Conservation (phyloP, 2,329 filamentous ascomycete species). For the Cytospora piceae region DNA sequence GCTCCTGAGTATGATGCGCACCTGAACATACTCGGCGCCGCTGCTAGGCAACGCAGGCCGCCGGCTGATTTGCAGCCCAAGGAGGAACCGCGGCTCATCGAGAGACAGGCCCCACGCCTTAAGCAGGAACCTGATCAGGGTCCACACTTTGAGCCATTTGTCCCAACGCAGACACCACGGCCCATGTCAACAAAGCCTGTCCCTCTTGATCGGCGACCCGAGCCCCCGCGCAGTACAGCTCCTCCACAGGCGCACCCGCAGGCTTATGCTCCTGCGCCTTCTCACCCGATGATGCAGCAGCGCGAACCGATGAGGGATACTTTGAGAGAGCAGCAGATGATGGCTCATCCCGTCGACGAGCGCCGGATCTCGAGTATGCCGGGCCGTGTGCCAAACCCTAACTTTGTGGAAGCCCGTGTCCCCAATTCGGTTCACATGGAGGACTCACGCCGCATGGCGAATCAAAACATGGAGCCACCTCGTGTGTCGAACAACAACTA, state of each 20-base stretch:
- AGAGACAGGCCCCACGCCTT: slow-evolving; percentile 41
- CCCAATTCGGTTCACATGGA: slow-evolving; percentile 22
- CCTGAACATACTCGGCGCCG: slow-evolving; percentile 21
- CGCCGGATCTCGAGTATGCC: slow-evolving; percentile 46
- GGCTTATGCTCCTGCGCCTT: slow-evolving; percentile 37
- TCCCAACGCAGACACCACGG: slow-evolving; percentile 45
- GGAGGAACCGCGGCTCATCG: slow-evolving; percentile 35
- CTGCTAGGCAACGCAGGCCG: slow-evolving; percentile 42
- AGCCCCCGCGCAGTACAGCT: slow-evolving; percentile 47
- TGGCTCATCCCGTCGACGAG: slow-evolving; percentile 42
- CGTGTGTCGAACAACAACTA: slow-evolving; percentile 26
- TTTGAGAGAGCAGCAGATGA: slow-evolving; percentile 24
- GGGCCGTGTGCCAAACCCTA: slow-evolving; percentile 39
- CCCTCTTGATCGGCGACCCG: slow-evolving; percentile 46
- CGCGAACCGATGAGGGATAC: slow-evolving; percentile 21
- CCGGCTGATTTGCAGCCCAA: slow-evolving; percentile 36
- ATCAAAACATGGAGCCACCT: slow-evolving; percentile 22
- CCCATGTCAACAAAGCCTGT: slow-evolving; percentile 42
- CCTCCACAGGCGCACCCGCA: slow-evolving; percentile 37
- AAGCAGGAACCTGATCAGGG: slow-evolving; percentile 56
- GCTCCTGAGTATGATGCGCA: slow-evolving; percentile 24
- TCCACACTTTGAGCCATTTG: slow-evolving; percentile 52
- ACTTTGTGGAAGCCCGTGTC: slow-evolving; percentile 19
- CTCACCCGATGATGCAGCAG: slow-evolving; percentile 28
- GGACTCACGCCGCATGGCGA: slow-evolving; percentile 22